Percentiles rank a stretch among this genome's conserved stretches.
phyloP scores from a whole-genome alignment of 2,329 filamentous ascomycete species.

The Aspergillus nomiae region DNA sequence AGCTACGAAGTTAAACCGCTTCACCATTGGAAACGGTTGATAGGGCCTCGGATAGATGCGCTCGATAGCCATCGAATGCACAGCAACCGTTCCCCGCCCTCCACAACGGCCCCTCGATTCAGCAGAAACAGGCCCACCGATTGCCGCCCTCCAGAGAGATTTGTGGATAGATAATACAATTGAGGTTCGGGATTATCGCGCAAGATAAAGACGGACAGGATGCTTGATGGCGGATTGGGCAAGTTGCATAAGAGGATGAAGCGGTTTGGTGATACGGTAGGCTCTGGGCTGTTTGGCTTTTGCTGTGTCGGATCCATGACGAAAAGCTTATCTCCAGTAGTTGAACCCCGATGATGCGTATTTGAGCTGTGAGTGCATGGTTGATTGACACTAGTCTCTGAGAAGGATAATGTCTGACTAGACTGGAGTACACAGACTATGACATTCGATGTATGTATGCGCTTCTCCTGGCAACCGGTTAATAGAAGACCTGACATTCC shows the following conservation, averaged over 20 bases:
- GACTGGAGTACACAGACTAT: conserved; percentile 52
- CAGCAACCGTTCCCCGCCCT: not conserved
- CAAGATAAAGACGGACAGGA: conserved; percentile 12
- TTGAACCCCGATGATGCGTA: conserved; percentile 67
- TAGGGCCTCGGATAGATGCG: not conserved
- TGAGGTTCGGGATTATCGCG: not conserved
- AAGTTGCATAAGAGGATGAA: conserved; percentile 41
- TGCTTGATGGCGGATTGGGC: conserved; percentile 29
- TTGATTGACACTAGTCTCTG: not conserved
- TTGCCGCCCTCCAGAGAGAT: not conserved
- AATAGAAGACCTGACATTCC: conserved; percentile 17
- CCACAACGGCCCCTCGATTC: not conserved
- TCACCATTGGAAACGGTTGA: not conserved
- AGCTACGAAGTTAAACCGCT: not conserved
- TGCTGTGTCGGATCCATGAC: not conserved
- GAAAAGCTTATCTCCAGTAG: conserved; percentile 30
- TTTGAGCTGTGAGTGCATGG: conserved; percentile 63
- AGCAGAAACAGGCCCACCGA: not conserved
- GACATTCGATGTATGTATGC: conserved; percentile 62
- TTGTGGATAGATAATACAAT: not conserved
- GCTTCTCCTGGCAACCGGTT: not conserved
- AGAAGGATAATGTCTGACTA: conserved; percentile 14
- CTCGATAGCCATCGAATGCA: not conserved
- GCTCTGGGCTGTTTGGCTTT: conserved; percentile 14
- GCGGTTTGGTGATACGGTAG: conserved; percentile 40